phyloP scores from a whole-genome alignment of 306 rosid genomes.

The Trichosanthes truncata region DNA sequence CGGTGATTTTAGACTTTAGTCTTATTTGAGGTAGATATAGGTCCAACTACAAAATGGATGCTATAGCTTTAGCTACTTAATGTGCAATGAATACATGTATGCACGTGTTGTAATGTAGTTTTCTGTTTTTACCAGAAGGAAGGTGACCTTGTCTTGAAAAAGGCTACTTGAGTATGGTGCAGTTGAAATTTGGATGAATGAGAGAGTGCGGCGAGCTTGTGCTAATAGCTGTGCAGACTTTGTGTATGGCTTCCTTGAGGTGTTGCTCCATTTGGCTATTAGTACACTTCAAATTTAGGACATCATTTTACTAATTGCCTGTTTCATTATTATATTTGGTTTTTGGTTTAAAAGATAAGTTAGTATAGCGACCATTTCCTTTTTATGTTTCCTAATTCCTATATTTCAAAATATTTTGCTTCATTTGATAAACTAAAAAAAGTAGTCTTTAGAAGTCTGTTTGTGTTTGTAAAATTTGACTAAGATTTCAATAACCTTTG shows the following conservation, averaged over 20 bases:
- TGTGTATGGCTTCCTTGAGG: constrained; percentile 86
- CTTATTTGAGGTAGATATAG: neutral
- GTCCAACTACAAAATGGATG: too few species aligned
- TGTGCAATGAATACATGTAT: neutral
- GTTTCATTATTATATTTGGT: neutral
- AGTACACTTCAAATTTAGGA: constrained; percentile 15
- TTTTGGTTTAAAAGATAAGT: constrained; percentile 1
- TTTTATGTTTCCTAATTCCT: neutral
- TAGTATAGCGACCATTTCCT: neutral
- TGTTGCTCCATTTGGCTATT: constrained; percentile 40
- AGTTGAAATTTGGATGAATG: constrained; percentile 99
- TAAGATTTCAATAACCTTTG: neutral
- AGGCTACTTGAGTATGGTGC: constrained; percentile 94
- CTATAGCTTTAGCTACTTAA: neutral
- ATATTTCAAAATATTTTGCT: neutral
- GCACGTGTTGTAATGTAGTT: neutral
- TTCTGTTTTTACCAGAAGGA: constrained; percentile 50
- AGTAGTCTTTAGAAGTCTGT: neutral
- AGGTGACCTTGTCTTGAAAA: constrained; percentile 87
- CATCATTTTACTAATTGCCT: constrained; percentile 5
- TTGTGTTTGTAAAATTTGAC: neutral
- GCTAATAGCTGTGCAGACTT: constrained; percentile 89
- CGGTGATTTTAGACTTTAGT: neutral
- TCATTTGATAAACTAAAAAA: neutral
- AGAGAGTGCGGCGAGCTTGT: constrained; percentile 93